Conservation (phyloP, 2,329 filamentous ascomycete genomes). For the Sporothrix protearum region DNA sequence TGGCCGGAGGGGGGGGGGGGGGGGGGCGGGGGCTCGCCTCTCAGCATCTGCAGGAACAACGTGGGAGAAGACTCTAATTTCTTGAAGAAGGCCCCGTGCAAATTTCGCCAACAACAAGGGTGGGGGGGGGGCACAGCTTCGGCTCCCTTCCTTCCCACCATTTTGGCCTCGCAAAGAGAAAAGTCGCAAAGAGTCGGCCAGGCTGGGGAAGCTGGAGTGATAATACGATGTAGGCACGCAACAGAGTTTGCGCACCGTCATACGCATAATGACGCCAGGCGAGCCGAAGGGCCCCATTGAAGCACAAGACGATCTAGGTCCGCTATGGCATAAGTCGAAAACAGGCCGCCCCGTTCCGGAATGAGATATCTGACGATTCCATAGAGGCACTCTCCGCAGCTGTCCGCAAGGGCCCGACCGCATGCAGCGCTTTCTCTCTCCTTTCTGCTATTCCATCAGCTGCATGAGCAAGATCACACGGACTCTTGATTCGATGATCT, state of each 20-base stretch:
- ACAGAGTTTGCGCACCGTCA: neutral
- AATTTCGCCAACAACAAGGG: conserved; percentile 8
- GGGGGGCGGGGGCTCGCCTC: conserved; percentile 6
- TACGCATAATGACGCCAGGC: neutral
- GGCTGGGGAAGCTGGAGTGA: neutral
- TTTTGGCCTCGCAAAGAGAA: neutral
- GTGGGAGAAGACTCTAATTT: neutral
- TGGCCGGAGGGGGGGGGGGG: too few relatives aligned
- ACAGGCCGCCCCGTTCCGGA: neutral
- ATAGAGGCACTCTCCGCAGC: neutral
- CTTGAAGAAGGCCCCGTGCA: neutral
- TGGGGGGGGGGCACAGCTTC: neutral
- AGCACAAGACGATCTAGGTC: neutral
- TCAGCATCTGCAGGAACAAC: conserved; percentile 3
- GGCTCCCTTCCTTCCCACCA: conserved; percentile 4
- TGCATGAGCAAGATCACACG: neutral
- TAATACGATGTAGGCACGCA: neutral
- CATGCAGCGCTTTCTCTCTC: neutral
- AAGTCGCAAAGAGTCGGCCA: neutral
- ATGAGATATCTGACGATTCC: neutral
- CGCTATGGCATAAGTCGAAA: neutral
- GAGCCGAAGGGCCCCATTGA: neutral
- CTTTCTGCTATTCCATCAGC: neutral
- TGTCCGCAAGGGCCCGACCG: neutral
- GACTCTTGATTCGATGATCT: neutral